Percentiles rank a stretch among this genome's conserved stretches.
phyloP scores from a whole-genome alignment of 192 early-diverging fungal species.

The Umbelopsis ramanniana region DNA sequence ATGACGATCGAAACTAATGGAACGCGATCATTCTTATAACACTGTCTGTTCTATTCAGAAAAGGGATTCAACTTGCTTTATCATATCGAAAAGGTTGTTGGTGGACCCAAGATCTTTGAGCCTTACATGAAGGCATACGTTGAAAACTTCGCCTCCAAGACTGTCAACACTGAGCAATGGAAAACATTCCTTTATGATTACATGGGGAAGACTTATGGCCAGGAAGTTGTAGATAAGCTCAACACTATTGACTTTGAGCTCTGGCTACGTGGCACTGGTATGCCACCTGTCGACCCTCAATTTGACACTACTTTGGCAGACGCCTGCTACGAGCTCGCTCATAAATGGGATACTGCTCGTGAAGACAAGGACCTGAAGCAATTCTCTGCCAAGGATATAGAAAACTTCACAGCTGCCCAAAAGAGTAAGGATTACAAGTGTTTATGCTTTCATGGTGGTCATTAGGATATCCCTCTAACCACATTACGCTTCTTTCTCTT shows the following conservation, averaged over 20 bases:
- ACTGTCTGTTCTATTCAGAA: constrained; percentile 53
- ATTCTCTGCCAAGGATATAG: constrained; percentile 69
- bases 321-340: constrained; percentile 78
- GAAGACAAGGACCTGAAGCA: constrained; percentile 47
- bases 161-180: constrained; percentile 90
- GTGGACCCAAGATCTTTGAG: constrained; percentile 85
- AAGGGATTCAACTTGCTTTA: constrained; percentile 96
- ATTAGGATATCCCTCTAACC: constrained; percentile 16
- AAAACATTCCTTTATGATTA: constrained; percentile 79
- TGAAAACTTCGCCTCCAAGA: constrained; percentile 79
- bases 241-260: constrained; percentile 88
- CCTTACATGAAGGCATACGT: constrained; percentile 85
- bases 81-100: constrained; percentile 88
- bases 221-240: constrained; percentile 71
- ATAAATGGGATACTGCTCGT: constrained; percentile 72
- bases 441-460: neutral
- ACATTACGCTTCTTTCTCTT: neutral
- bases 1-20: neutral
- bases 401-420: constrained; percentile 75
- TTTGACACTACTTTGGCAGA: constrained; percentile 88
- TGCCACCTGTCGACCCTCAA: constrained; percentile 85
- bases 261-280: constrained; percentile 88
- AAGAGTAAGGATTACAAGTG: constrained; percentile 42
- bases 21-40: too few species aligned
- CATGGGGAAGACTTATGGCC: constrained; percentile 67